Base-by-base conservation (phyloP, 1,284 basidiomycete species). In the Austropuccinia psidii region DNA sequence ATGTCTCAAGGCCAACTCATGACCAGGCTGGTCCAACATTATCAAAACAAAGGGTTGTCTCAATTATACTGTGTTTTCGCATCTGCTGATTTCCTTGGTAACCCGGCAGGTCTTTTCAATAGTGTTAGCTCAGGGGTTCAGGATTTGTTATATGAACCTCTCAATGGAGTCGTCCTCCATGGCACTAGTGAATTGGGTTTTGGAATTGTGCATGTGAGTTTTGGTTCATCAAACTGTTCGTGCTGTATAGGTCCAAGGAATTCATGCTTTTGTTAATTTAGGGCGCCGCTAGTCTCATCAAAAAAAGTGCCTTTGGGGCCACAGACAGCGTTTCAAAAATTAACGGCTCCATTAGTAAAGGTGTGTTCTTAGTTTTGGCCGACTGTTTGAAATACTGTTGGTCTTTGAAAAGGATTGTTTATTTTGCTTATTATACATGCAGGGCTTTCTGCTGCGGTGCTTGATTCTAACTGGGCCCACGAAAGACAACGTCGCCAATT, bases 91-190 rank as follows among this genome's bases (percentile, higher is more conserved):
- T 97, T 98, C 83, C 78, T 87, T 45, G 85, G 84, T 31, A 83
- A 83, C 87, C 95, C 95, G 5, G 93, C 98, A 35, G 95, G 95
- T 15, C 84, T 99, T 65, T 98, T 99, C 84, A 97, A 91, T 76
- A 98, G 98, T 79, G 94, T 99, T 79, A 95, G 92, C 79, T 97
- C 93, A 29, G 96, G 96, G n/a, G 92, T 98, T 8, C 90, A 91
- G 58, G 96, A 98, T 81, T 94, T 98, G 77, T 98, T 98, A 84
- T 98, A 98, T 79, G 96, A 98, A 82, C 96, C 96, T 9, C 98
- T 95, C 84, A 90, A 96, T 76, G 95, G 95, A 43, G 90, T 95
- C 41, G 90, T 99, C 73, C 92, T 97, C 87, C 93, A 96, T 79
- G 96, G 96, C 19, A 94, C 96, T 82, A 89, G 88, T 78, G 96